These are phyloP conservation scores for Aureoboletus auriporus DNA, from an alignment of 768 basidiomycete species.

Conservation along the genomic window DNA sequence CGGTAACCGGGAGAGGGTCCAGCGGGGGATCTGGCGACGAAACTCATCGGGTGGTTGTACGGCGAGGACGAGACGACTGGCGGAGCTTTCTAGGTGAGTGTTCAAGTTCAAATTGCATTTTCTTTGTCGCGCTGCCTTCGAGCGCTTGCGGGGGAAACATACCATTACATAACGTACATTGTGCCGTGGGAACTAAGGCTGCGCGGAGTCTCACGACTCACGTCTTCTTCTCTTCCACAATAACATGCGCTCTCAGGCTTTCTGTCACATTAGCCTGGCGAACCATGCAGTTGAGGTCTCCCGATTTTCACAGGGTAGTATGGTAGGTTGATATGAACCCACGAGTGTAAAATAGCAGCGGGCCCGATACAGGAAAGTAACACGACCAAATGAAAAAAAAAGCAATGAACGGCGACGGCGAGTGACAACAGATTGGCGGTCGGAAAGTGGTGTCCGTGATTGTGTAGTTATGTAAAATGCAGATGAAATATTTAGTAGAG, in stretches of 20 bases:
- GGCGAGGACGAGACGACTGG: not conserved
- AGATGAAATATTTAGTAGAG: constrained; percentile 6
- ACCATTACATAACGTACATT: constrained; percentile 8
- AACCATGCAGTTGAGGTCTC: not conserved
- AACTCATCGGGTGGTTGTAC: not conserved
- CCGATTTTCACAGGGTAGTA: constrained; percentile 18
- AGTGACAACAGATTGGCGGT: constrained; percentile 5
- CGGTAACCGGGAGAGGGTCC: not conserved
- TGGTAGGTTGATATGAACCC: constrained; percentile 12
- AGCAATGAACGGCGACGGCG: constrained; percentile 9
- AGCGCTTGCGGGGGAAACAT: not conserved
- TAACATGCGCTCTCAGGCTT: constrained; percentile 9
- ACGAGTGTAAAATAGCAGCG: constrained; percentile 12
- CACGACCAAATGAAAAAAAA: constrained; percentile 9
- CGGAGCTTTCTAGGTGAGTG: not conserved
- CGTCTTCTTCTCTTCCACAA: not conserved
- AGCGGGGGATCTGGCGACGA: not conserved
- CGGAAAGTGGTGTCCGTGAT: constrained; percentile 13
- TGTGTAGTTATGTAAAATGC: constrained; percentile 10
- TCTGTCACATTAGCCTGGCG: constrained; percentile 1
- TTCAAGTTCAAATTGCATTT: constrained; percentile 2
- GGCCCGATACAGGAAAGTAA: constrained; percentile 20
- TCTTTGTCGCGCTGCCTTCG: not conserved
- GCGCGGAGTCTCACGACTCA: no score
- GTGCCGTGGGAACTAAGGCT: no score